Evolutionary conservation across 2,329 filamentous ascomycete species (phyloP), one percentile per base, ranked within the genome.

Genomic region (Calonectria multiphialidica): DNA sequence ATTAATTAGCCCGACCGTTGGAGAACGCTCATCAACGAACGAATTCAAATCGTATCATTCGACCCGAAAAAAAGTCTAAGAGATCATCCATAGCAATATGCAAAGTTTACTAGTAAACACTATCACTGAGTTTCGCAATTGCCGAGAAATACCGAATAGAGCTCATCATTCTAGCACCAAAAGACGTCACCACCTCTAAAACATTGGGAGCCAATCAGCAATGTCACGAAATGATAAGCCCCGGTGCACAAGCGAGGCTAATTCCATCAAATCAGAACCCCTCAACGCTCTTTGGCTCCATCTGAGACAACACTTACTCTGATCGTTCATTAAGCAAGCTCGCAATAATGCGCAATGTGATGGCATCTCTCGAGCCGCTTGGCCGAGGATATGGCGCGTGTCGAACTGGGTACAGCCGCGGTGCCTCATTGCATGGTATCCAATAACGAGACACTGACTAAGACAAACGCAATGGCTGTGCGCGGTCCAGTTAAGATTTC

Each of bases 171-270:
- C 42, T 47, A 21, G 33, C 35, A 1, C 45, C 16, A 44, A 50
- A 74, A 74, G 72, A 50, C 72, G 72, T 74, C 44, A 74, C 62
- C 28, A 10, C 64, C 37, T 35, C 12, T 13, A 49, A 49, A 68
- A 40, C 64, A 23, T 18, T 3, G 47, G 44, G 57, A 35, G 21
- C 72, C 72, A 74, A 74, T 62, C 70, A 72, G 49, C 59, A 25
- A 25, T 23, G 28, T 35, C 63, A 64, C 57, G n/a, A 18, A 61
- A 30, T 50, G 57, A 66, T 72, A 63, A 62, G 44, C 21, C 47
- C 30, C 37, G 33, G 50, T 49, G 45, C 63, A 21, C 50, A 49
- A 15, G 25, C 59, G 25, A 45, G 59, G 12, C 30, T 18, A 5
- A 40, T n/a, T 25, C 28, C 30, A 21, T 23, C 37, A 25, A 63